A percentile compares a stretch with the other conserved stretches of the same genome.
phyloP scores from a whole-genome alignment of 176 grass and related monocot genomes.

The Aegilops longissima region DNA sequence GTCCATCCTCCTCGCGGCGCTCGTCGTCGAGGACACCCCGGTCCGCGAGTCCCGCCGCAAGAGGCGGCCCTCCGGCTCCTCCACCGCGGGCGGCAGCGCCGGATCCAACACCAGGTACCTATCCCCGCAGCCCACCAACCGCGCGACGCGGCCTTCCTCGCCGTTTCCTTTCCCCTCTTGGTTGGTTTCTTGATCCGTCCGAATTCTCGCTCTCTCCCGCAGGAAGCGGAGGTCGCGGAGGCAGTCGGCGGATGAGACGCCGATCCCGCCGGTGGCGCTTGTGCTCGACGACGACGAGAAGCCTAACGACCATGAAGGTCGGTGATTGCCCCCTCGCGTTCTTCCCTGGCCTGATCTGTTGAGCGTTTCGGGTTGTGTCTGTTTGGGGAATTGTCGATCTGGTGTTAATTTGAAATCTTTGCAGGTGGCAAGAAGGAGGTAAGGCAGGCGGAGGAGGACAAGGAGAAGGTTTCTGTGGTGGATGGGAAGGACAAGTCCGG shows the following conservation, averaged over 20 bases:
- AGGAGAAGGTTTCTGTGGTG: slow-evolving; percentile 12
- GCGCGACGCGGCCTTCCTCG: not conserved
- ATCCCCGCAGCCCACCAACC: not conserved
- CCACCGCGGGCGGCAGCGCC: slow-evolving; percentile 31
- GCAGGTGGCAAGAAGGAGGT: slow-evolving; percentile 29
- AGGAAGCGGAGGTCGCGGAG: slow-evolving; percentile 73
- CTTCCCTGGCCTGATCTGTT: not conserved
- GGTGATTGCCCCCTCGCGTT: not conserved
- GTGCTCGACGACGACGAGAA: slow-evolving; percentile 69
- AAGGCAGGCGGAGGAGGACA: not conserved
- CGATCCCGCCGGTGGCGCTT: slow-evolving; percentile 57
- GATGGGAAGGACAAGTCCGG: slow-evolving; percentile 25
- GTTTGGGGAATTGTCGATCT: not conserved
- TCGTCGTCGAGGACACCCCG: slow-evolving; percentile 94
- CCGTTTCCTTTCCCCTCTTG: not conserved
- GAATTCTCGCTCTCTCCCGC: not conserved
- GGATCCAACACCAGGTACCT: slow-evolving; percentile 59
- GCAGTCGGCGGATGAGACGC: slow-evolving; percentile 8
- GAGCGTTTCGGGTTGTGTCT: not conserved
- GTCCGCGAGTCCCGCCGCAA: slow-evolving; percentile 81
- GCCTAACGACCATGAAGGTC: not conserved
- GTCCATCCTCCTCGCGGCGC: slow-evolving; percentile 66
- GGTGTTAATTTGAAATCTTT: not conserved
- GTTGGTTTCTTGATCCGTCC: not conserved
- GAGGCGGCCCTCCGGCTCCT: slow-evolving; percentile 45